phyloP scores from a whole-genome alignment of 805 yeast genomes.

The Pichia phayaonensis region DNA sequence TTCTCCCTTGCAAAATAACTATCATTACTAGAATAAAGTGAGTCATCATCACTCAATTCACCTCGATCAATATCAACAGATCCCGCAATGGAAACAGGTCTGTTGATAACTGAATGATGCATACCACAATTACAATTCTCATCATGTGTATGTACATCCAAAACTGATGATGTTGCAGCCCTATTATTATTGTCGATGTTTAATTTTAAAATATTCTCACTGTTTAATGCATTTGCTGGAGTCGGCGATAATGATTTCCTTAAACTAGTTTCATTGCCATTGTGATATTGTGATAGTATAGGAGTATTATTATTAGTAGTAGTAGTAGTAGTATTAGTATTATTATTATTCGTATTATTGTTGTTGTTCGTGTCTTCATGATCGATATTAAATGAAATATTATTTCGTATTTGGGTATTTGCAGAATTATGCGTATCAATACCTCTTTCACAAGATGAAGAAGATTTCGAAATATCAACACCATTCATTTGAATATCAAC shows the following conservation, averaged over 20 bases:
- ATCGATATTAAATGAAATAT: not conserved
- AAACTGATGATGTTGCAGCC: not conserved
- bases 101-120: constrained; percentile 46
- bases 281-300: not conserved
- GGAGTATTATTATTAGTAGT: not conserved
- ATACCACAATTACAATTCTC: constrained; percentile 53
- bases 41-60: constrained; percentile 43
- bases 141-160: constrained; percentile 31
- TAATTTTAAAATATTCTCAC: constrained; percentile 25
- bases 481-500: not conserved
- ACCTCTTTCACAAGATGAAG: not conserved
- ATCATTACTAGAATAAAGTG: constrained; percentile 1
- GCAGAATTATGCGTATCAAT: not conserved
- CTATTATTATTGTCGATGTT: constrained; percentile 23
- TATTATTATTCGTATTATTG: not conserved
- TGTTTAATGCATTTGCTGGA: constrained; percentile 14
- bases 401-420: not conserved
- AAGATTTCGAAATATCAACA: not conserved
- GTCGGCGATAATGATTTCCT: not conserved
- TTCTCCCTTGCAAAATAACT: constrained; percentile 6
- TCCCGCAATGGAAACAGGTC: constrained; percentile 63
- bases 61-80: constrained; percentile 42
- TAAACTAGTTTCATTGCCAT: not conserved
- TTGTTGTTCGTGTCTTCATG: not conserved
- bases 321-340: not conserved